Percentiles rank a stretch among this genome's conserved stretches.
Conservation (phyloP, 2,329 filamentous ascomycete species). For the Teratosphaeria gauchensis region DNA sequence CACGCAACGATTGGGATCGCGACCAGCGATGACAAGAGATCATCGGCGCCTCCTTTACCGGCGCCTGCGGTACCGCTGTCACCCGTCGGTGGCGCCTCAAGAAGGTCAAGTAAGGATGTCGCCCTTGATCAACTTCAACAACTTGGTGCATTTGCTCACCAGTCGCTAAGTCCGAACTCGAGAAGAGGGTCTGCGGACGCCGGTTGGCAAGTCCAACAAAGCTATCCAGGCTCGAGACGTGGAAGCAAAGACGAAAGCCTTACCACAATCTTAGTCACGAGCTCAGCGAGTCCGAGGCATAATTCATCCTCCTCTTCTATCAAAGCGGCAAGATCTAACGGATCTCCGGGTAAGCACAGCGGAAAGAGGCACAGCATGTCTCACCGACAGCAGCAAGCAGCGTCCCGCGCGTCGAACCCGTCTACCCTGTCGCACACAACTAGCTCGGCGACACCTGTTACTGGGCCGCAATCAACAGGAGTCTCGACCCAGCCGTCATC, state of each 20-base stretch:
- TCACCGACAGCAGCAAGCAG: slow-evolving; percentile 6
- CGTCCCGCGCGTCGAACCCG: slow-evolving; percentile 17
- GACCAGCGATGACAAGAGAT: slow-evolving; percentile 12
- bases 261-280: slow-evolving; percentile 27
- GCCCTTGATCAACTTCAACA: slow-evolving; percentile 26
- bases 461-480: slow-evolving; percentile 15
- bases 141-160: slow-evolving; percentile 19
- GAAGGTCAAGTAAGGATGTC: slow-evolving; percentile 28
- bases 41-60: slow-evolving; percentile 16
- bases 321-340: slow-evolving; percentile 6
- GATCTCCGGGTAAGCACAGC: slow-evolving; percentile 10
- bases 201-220: slow-evolving; percentile 22
- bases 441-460: slow-evolving; percentile 22
- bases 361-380: slow-evolving; percentile 11
- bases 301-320: slow-evolving; percentile 14
- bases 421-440: slow-evolving; percentile 25
- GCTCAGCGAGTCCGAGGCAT: slow-evolving; percentile 16
- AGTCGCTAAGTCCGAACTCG: slow-evolving; percentile 17
- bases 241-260: slow-evolving; percentile 27
- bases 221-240: slow-evolving; percentile 21
- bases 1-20: slow-evolving; percentile 13
- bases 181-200: slow-evolving; percentile 28
- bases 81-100: slow-evolving; percentile 15
- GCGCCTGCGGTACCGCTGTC: slow-evolving; percentile 15
- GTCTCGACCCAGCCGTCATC: slow-evolving; percentile 26